Evolutionary conservation across 116 monocot species (phyloP).

Genomic region (Iris pallida): DNA sequence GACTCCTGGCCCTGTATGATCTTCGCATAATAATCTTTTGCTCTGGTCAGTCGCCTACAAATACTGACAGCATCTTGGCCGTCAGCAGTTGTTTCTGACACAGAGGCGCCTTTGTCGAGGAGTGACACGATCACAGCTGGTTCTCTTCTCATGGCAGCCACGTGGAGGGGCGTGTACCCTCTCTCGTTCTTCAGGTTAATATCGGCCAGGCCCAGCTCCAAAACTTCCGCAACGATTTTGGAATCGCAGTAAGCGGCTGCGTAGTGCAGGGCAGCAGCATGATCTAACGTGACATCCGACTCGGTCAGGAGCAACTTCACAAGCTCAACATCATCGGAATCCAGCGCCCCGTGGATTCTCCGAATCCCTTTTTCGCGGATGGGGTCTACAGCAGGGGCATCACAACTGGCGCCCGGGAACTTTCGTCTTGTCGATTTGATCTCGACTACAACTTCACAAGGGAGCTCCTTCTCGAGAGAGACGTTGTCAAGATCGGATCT

Average conservation of each 20-base stretch:
- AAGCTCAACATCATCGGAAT: constrained; percentile 91
- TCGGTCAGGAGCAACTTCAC: constrained; percentile 85
- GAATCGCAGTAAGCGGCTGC: constrained; percentile 85
- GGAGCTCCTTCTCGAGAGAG: constrained; percentile 72
- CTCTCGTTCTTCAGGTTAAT: constrained; percentile 77
- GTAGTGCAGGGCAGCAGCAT: constrained; percentile 82
- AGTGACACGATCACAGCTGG: constrained; percentile 75
- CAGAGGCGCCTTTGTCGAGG: constrained; percentile 65
- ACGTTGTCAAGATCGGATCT: constrained; percentile 67
- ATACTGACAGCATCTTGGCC: constrained; percentile 68
- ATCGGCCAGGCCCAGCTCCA: constrained; percentile 50
- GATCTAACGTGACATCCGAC: constrained; percentile 69
- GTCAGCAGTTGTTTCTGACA: constrained; percentile 45
- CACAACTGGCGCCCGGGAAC: constrained; percentile 17
- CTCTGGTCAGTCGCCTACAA: constrained; percentile 70
- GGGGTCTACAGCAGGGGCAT: constrained; percentile 16
- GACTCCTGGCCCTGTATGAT: constrained; percentile 71
- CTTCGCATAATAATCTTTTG: constrained; percentile 64
- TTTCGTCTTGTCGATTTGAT: constrained; percentile 40
- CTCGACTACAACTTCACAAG: constrained; percentile 40
- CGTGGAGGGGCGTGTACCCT: constrained; percentile 81
- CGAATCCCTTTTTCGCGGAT: constrained; percentile 47
- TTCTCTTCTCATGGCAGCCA: constrained; percentile 79
- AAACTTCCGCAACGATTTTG: constrained; percentile 74
- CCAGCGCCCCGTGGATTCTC: constrained; percentile 77